phyloP scores from a whole-genome alignment of 208 protist genomes.

The Crithidia sp. region DNA sequence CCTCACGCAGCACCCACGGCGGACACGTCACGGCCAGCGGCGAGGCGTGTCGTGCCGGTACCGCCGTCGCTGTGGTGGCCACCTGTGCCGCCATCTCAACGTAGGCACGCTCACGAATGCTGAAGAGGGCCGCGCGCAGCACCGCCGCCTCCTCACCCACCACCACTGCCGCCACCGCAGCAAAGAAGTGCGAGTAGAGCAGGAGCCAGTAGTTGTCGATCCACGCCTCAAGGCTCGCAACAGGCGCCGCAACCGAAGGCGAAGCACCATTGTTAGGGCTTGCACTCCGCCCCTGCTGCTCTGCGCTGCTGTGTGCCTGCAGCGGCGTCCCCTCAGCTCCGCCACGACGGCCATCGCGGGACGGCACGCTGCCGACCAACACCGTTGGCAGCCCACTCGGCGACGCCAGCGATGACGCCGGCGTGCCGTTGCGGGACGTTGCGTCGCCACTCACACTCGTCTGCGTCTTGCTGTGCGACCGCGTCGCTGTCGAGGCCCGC shows the following conservation, averaged over 20 bases:
- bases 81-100: conserved; percentile 18
- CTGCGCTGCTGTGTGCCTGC: background rate
- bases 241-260: background rate
- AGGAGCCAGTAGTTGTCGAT: conserved; percentile 66
- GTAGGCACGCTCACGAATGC: conserved; percentile 23
- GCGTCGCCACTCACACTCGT: conserved; percentile 2
- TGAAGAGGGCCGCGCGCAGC: conserved; percentile 21
- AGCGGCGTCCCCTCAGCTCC: background rate
- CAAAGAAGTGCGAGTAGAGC: conserved; percentile 51
- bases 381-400: background rate
- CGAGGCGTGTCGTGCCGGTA: background rate
- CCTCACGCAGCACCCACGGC: conserved; percentile 19
- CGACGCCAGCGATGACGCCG: conserved; percentile 7
- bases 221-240: conserved; percentile 34
- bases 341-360: conserved; percentile 1
- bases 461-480: background rate
- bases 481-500: background rate
- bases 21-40: conserved; percentile 9
- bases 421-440: background rate
- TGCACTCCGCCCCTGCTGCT: no score
- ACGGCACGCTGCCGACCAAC: background rate
- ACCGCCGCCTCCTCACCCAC: conserved; percentile 26
- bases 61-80: conserved; percentile 9
- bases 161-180: conserved; percentile 35
- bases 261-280: background rate